Conservation (phyloP, 108 stramenopile genomes). For the Cyclotella atomus region DNA sequence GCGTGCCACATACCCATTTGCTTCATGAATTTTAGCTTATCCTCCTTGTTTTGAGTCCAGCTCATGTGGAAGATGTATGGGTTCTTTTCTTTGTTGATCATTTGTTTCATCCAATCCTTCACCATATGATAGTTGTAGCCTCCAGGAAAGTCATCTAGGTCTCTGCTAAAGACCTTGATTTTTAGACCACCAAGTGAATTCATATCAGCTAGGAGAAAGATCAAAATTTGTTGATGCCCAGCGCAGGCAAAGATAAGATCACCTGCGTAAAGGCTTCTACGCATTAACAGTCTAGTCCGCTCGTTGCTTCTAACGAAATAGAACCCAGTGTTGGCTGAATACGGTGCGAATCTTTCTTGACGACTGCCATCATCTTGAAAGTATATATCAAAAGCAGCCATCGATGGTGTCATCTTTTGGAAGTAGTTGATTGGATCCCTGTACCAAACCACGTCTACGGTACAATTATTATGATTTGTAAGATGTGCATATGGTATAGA, state of each 20-base stretch:
- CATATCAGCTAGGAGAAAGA: constrained; percentile 60
- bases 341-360: constrained; percentile 65
- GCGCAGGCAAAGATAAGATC: constrained; percentile 63
- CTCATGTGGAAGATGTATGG: constrained; percentile 69
- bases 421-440: constrained; percentile 63
- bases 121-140: constrained; percentile 57
- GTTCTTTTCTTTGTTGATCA: constrained; percentile 25
- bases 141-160: constrained; percentile 50
- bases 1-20: constrained; percentile 85
- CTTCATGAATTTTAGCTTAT: constrained; percentile 74
- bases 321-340: constrained; percentile 82
- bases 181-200: constrained; percentile 62
- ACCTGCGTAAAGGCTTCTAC: constrained; percentile 52
- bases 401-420: constrained; percentile 20
- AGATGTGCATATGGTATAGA: too few species aligned
- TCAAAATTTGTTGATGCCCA: constrained; percentile 77
- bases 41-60: constrained; percentile 84
- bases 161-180: constrained; percentile 61
- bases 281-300: constrained; percentile 63
- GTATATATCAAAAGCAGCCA: constrained; percentile 64
- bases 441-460: constrained; percentile 50
- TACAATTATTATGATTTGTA: too few species aligned
- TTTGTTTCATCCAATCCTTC: constrained; percentile 43
- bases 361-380: constrained; percentile 82
- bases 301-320: constrained; percentile 78